Percentiles rank a stretch among this genome's conserved stretches.
phyloP scores from a whole-genome alignment of 768 basidiomycete genomes.

The Tubosaeta brunneosetosa region DNA sequence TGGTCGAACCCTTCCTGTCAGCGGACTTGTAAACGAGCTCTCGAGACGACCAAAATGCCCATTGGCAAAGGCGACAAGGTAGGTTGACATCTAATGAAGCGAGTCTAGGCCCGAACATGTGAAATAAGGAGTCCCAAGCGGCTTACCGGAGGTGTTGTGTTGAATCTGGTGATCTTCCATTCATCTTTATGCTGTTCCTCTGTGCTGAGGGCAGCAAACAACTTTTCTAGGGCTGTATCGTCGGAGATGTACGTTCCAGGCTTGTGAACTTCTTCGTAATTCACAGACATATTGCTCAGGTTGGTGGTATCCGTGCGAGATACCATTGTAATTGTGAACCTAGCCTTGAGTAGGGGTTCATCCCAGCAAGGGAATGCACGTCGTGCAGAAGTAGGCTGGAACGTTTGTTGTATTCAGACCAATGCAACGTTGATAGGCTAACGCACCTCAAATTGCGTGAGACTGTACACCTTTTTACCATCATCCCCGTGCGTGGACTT shows the following conservation, averaged over 20 bases:
- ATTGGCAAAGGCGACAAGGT: constrained; percentile 85
- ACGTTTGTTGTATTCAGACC: background rate
- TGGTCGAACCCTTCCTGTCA: constrained; percentile 77
- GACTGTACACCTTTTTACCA: constrained; percentile 59
- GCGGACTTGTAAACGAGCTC: constrained; percentile 68
- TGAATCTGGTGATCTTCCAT: constrained; percentile 84
- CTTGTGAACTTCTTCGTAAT: constrained; percentile 51
- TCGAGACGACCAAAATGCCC: constrained; percentile 73
- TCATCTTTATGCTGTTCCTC: constrained; percentile 33
- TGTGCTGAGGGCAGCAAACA: constrained; percentile 39
- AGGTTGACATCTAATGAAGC: constrained; percentile 63
- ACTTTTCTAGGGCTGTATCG: constrained; percentile 34
- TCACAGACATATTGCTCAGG: constrained; percentile 82
- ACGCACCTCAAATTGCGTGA: constrained; percentile 85
- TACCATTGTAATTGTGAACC: constrained; percentile 70
- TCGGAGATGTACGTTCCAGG: constrained; percentile 28
- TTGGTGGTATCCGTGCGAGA: constrained; percentile 72
- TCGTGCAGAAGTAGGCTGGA: constrained; percentile 79
- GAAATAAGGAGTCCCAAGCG: background rate
- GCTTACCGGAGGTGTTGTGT: constrained; percentile 66
- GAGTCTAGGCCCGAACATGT: background rate
- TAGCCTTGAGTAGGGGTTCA: constrained; percentile 87
- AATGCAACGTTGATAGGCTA: constrained; percentile 1
- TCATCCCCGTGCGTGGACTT: constrained; percentile 59
- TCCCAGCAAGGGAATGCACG: constrained; percentile 89